These are phyloP conservation scores for Hericium erinaceus DNA, from an alignment of 768 basidiomycete genomes.

Conservation along the genomic window DNA sequence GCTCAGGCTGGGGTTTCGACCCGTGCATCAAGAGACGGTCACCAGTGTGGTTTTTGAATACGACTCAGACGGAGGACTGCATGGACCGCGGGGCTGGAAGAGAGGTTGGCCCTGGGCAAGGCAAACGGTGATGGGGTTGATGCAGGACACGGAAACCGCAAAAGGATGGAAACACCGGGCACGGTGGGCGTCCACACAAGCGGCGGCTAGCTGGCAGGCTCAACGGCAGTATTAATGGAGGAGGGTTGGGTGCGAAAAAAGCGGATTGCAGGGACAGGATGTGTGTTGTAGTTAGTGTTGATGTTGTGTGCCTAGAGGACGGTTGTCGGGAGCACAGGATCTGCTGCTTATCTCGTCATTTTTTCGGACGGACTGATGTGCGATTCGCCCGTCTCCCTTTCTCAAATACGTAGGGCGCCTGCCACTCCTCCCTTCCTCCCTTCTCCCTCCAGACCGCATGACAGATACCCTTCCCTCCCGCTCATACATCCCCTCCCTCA, in stretches of 20 bases:
- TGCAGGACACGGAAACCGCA: neutral
- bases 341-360: neutral
- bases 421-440: conserved; percentile 6
- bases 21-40: too few relatives aligned
- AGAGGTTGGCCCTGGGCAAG: too few relatives aligned
- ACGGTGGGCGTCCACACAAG: neutral
- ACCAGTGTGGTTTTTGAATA: too few relatives aligned
- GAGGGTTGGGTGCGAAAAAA: neutral
- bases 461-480: conserved; percentile 15
- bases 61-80: too few relatives aligned
- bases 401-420: neutral
- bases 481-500: conserved; percentile 36
- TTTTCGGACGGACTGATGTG: neutral
- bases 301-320: neutral
- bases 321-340: neutral
- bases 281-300: neutral
- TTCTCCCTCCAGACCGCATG: neutral
- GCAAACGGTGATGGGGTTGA: neutral
- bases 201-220: neutral
- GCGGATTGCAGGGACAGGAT: neutral
- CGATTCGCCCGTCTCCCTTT: neutral
- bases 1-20: too few relatives aligned
- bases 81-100: too few relatives aligned
- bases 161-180: neutral
- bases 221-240: neutral